phyloP scores from a whole-genome alignment of 164 flowering plant species.

The Taxillus chinensis region DNA sequence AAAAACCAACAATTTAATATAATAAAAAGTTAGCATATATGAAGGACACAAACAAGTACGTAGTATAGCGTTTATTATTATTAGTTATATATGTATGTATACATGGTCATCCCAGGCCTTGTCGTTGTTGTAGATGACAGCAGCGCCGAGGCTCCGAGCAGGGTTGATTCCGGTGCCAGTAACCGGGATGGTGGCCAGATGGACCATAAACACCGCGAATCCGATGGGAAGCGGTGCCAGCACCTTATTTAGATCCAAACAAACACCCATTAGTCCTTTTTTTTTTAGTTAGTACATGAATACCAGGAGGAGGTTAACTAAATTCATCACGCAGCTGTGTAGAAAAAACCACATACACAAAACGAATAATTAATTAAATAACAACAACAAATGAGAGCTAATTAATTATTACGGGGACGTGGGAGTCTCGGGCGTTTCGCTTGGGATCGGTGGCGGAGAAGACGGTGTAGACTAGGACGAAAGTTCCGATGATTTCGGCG shows the following conservation, averaged over 20 bases:
- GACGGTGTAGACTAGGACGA: conserved; percentile 56
- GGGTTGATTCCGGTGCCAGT: conserved; percentile 50
- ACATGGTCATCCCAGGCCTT: conserved; percentile 46
- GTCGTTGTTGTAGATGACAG: conserved; percentile 25
- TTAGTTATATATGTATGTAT: background rate
- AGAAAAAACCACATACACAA: background rate
- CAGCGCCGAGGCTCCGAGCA: conserved; percentile 43
- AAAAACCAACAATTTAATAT: background rate
- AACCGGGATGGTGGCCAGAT: conserved; percentile 44
- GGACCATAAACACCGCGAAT: conserved; percentile 48
- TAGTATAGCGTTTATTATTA: background rate
- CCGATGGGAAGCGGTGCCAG: conserved; percentile 53
- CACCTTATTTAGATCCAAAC: conserved; percentile 15
- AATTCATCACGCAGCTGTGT: background rate
- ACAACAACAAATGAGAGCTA: background rate
- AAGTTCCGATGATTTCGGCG: conserved; percentile 59
- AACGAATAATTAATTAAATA: background rate
- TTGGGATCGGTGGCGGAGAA: conserved; percentile 69
- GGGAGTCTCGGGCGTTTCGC: conserved; percentile 54
- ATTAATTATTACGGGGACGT: conserved; percentile 38
- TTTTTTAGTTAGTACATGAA: background rate
- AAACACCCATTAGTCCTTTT: background rate
- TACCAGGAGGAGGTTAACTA: background rate
- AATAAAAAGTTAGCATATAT: background rate
- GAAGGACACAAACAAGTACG: background rate